Evolutionary conservation across 1,284 basidiomycete genomes (phyloP).

Genomic region (Trametes hirsuta): DNA sequence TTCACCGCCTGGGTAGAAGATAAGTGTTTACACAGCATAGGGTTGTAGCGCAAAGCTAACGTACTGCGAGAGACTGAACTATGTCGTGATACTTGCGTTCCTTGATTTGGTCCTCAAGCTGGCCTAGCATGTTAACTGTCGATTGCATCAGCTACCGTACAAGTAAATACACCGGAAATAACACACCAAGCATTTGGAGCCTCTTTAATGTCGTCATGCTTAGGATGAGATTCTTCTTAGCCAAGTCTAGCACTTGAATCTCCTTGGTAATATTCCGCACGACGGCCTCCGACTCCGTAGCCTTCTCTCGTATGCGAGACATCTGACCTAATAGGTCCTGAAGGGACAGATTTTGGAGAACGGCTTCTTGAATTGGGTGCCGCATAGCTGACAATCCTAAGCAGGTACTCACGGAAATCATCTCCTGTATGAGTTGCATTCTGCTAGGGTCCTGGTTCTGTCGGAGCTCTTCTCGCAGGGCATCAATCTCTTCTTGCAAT

Average conservation of each 20-base stretch:
- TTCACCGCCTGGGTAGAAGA: conserved; percentile 71
- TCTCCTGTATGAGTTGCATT: conserved; percentile 89
- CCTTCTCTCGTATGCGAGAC: conserved; percentile 93
- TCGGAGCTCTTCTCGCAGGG: conserved; percentile 67
- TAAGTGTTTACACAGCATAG: background rate
- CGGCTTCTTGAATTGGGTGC: conserved; percentile 4
- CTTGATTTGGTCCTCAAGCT: conserved; percentile 78
- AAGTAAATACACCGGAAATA: background rate
- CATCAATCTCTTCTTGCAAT: conserved; percentile 75
- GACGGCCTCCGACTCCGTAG: conserved; percentile 94
- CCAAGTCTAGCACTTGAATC: conserved; percentile 92
- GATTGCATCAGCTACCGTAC: background rate
- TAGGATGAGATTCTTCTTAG: conserved; percentile 89
- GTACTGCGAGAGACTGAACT: conserved; percentile 77
- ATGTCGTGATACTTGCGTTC: conserved; percentile 85
- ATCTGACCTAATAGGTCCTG: conserved; percentile 93
- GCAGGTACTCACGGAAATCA: conserved; percentile 76
- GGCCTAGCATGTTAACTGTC: conserved; percentile 80
- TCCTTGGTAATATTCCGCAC: conserved; percentile 96
- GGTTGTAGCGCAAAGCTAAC: conserved; percentile 22
- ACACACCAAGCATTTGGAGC: conserved; percentile 90
- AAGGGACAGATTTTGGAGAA: background rate
- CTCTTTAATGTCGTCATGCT: conserved; percentile 92
- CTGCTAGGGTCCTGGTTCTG: conserved; percentile 80
- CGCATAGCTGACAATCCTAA: background rate